phyloP scores from a whole-genome alignment of 1,284 basidiomycete genomes.

The Blastosporella zonata region DNA sequence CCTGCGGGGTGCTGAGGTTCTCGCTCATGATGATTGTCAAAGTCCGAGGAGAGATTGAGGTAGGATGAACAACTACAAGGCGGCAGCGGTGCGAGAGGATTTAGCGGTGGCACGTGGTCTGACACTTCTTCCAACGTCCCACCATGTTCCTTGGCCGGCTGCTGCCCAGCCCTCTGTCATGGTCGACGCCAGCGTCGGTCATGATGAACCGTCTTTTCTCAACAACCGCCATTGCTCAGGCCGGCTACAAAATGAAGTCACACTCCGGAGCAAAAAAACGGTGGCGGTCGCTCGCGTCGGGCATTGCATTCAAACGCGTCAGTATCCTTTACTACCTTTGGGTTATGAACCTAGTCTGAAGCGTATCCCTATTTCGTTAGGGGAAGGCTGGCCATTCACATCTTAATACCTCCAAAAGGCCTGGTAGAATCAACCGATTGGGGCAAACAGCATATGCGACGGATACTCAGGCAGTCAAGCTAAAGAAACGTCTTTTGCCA shows the following conservation, averaged over 20 bases:
- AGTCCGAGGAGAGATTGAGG: constrained; percentile 5
- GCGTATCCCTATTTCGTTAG: constrained; percentile 31
- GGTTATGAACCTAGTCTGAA: neutral
- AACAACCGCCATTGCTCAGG: constrained; percentile 39
- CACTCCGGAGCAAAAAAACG: constrained; percentile 81
- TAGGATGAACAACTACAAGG: constrained; percentile 1
- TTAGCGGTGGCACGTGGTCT: constrained; percentile 9
- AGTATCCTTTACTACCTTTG: constrained; percentile 1
- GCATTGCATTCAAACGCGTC: constrained; percentile 73
- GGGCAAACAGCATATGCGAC: constrained; percentile 64
- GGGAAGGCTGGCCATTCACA: constrained; percentile 67
- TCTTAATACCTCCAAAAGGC: constrained; percentile 65
- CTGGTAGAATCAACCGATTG: constrained; percentile 64
- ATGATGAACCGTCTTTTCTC: constrained; percentile 40
- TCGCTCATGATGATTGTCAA: constrained; percentile 32
- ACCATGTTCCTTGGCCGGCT: constrained; percentile 24
- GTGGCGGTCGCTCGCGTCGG: constrained; percentile 67
- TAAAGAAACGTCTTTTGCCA: constrained; percentile 67
- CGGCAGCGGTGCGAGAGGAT: neutral
- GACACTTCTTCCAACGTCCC: neutral
- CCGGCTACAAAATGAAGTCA: constrained; percentile 68
- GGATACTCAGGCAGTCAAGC: constrained; percentile 55
- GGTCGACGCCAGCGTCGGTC: constrained; percentile 20
- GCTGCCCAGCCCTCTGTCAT: constrained; percentile 24
- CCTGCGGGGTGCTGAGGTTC: constrained; percentile 46